phyloP scores from a whole-genome alignment of 2,329 filamentous ascomycete species.

The Claviceps purpurea region DNA sequence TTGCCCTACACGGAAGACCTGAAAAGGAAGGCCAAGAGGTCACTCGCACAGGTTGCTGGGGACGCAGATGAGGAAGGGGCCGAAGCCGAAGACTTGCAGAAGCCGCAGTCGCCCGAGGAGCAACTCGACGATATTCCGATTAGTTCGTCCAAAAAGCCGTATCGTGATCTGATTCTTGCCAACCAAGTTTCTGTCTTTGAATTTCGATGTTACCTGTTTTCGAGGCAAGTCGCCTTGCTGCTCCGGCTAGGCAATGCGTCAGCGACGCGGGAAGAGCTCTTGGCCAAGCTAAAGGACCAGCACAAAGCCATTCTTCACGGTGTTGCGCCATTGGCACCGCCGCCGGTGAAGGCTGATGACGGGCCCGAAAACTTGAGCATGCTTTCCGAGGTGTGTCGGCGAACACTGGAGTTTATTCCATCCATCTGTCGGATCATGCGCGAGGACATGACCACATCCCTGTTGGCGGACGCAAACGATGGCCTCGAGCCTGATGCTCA shows the following conservation, averaged over 20 bases:
- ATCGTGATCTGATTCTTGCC: conserved; percentile 80
- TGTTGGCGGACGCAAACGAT: conserved; percentile 31
- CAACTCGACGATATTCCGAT: conserved; percentile 45
- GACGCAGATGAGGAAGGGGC: conserved; percentile 24
- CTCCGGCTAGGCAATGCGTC: conserved; percentile 67
- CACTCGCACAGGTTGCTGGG: conserved; percentile 26
- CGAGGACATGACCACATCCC: conserved; percentile 53
- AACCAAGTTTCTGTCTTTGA: conserved; percentile 96
- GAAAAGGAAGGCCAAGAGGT: conserved; percentile 41
- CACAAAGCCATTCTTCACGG: conserved; percentile 44
- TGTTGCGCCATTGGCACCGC: conserved; percentile 37
- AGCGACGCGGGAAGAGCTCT: conserved; percentile 47
- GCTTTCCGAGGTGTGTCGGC: conserved; percentile 74
- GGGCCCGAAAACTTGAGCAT: conserved; percentile 63
- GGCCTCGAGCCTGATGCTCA: conserved; percentile 21
- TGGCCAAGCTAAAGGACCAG: conserved; percentile 49
- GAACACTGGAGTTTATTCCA: conserved; percentile 74
- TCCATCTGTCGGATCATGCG: conserved; percentile 68
- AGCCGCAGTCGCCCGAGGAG: conserved; percentile 24
- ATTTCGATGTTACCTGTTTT: conserved; percentile 87
- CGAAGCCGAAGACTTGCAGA: conserved; percentile 38
- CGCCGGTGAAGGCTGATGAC: conserved; percentile 35
- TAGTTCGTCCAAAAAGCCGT: conserved; percentile 58
- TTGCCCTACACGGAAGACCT: conserved; percentile 62
- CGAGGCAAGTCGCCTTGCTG: conserved; percentile 71